phyloP scores from a whole-genome alignment of 1,284 basidiomycete genomes.

The Anthracocystis panici-leucophaei region DNA sequence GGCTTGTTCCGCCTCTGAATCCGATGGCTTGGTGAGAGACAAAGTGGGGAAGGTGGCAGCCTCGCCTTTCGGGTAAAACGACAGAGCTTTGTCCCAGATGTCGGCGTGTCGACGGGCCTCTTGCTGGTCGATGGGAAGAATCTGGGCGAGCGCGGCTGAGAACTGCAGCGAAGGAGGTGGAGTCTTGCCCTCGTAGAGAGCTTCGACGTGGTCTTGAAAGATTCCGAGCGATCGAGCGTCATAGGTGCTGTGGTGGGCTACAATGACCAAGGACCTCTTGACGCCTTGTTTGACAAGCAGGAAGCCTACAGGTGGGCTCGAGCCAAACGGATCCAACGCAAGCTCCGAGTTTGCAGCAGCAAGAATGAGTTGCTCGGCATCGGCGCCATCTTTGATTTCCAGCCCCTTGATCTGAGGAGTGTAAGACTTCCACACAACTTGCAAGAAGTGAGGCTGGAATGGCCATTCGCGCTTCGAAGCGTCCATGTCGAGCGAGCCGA shows the following conservation, averaged over 20 bases:
- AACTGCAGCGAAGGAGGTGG: conserved; percentile 38
- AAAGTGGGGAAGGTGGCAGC: conserved; percentile 41
- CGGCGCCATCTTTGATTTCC: conserved; percentile 6
- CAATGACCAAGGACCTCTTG: conserved; percentile 28
- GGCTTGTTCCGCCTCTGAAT: conserved; percentile 5
- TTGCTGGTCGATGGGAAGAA: conserved; percentile 47
- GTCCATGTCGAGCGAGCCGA: conserved; percentile 28
- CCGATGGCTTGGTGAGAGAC: conserved; percentile 5
- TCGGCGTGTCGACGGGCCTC: conserved; percentile 20
- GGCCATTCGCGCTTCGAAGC: conserved; percentile 19
- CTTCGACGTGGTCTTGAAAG: conserved; percentile 50
- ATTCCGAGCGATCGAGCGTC: conserved; percentile 58
- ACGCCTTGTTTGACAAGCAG: conserved; percentile 29
- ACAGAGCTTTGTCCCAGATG: conserved; percentile 43
- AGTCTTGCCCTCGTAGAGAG: conserved; percentile 17
- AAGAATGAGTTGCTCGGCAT: conserved; percentile 23
- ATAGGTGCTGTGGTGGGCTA: conserved; percentile 62
- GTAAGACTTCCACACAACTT: conserved; percentile 42
- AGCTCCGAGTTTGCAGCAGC: conserved; percentile 9
- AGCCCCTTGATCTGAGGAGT: conserved; percentile 16
- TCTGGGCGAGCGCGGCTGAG: conserved; percentile 45
- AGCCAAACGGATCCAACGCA: conserved; percentile 26
- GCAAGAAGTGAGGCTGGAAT: conserved; percentile 47
- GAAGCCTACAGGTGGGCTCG: conserved; percentile 38
- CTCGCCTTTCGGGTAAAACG: conserved; percentile 34